These are phyloP conservation scores for Lasiodiplodia gonubiensis DNA, from an alignment of 2,329 filamentous ascomycete genomes.

Conservation along the genomic window DNA sequence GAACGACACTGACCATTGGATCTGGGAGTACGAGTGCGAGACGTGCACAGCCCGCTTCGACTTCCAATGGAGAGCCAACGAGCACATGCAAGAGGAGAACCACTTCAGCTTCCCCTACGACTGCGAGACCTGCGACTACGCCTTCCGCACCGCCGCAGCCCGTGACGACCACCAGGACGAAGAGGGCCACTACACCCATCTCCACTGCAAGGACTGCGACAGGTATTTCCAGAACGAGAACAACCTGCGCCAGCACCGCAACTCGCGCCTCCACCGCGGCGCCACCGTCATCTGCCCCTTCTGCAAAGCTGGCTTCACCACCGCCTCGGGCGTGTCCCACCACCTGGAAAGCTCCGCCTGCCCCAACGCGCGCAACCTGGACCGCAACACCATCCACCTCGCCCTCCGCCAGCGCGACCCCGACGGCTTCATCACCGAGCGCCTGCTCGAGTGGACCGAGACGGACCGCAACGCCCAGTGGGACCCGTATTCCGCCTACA, in stretches of 20 bases:
- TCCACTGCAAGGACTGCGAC: constrained; percentile 33
- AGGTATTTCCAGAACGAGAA: constrained; percentile 35
- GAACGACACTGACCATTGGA: constrained; percentile 33
- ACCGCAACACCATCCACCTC: constrained; percentile 56
- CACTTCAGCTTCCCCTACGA: not conserved
- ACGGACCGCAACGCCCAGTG: constrained; percentile 36
- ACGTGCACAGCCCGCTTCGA: constrained; percentile 3
- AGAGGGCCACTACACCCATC: constrained; percentile 31
- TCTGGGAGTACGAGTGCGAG: constrained; percentile 31
- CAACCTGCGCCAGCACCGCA: constrained; percentile 57
- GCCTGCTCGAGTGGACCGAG: constrained; percentile 55
- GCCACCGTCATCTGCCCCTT: constrained; percentile 59
- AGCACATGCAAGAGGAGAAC: constrained; percentile 5
- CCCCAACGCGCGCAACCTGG: constrained; percentile 50
- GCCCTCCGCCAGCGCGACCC: constrained; percentile 56
- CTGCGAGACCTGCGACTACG: constrained; percentile 22
- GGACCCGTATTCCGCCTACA: constrained; percentile 53
- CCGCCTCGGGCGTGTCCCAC: constrained; percentile 60
- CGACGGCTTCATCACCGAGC: constrained; percentile 57
- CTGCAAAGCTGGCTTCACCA: constrained; percentile 55
- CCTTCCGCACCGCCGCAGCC: constrained; percentile 12
- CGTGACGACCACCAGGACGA: constrained; percentile 32
- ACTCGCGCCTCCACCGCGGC: constrained; percentile 58
- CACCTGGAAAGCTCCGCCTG: constrained; percentile 65
- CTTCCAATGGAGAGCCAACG: not conserved